Conservation (phyloP, 164 flowering plant genomes). For the Tetracentron sinense region DNA sequence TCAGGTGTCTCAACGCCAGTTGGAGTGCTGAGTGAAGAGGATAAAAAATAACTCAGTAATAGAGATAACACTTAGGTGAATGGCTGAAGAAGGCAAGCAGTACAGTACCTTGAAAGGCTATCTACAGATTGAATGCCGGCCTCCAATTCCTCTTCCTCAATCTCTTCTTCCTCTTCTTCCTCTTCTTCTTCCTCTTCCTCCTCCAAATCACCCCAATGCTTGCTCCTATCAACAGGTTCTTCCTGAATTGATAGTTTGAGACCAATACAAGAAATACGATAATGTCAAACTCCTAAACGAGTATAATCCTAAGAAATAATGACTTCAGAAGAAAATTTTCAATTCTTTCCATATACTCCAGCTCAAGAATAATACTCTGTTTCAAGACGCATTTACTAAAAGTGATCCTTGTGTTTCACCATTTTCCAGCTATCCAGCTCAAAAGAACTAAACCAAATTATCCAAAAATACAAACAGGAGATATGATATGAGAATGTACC, state of each 20-base stretch:
- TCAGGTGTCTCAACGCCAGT: slow-evolving; percentile 99
- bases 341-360: too few species aligned
- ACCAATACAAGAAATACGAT: too few species aligned
- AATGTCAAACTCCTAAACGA: too few species aligned
- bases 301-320: too few species aligned
- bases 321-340: too few species aligned
- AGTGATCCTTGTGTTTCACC: too few species aligned
- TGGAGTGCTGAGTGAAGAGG: slow-evolving; percentile 67
- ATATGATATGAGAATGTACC: slow-evolving; percentile 55
- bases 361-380: too few species aligned
- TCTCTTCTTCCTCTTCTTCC: slow-evolving; percentile 69
- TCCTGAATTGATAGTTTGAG: slow-evolving; percentile 59
- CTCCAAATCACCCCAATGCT: slow-evolving; percentile 99
- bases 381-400: too few species aligned
- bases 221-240: slow-evolving; percentile 92
- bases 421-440: too few species aligned
- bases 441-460: too few species aligned
- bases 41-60: not conserved
- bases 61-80: not conserved
- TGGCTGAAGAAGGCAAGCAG: not conserved
- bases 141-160: slow-evolving; percentile 81
- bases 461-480: too few species aligned
- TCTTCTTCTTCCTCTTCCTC: slow-evolving; percentile 89
- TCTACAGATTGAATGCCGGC: slow-evolving; percentile 91
- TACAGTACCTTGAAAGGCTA: slow-evolving; percentile 76